phyloP scores from a whole-genome alignment of 345 rosid genomes.

The Hibiscus syriacus region DNA sequence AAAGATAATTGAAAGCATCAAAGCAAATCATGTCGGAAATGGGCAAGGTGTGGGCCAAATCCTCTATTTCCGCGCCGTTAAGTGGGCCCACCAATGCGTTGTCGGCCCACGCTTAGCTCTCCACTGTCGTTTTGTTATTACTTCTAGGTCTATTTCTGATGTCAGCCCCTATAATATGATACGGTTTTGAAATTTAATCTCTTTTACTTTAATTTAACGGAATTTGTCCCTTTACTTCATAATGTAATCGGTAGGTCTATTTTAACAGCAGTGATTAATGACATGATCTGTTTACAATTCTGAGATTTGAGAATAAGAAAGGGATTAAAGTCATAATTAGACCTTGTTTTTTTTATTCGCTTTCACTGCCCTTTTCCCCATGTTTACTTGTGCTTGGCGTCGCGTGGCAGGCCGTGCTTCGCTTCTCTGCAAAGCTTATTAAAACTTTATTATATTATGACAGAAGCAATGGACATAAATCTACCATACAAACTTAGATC shows the following conservation, averaged over 20 bases:
- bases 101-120: constrained; percentile 49
- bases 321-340: too few species aligned
- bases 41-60: constrained; percentile 1
- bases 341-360: too few species aligned
- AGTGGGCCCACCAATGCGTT: constrained; percentile 17
- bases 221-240: too few species aligned
- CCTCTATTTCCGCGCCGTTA: constrained; percentile 28
- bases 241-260: too few species aligned
- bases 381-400: constrained; percentile 24
- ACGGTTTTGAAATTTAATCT: too few species aligned
- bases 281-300: too few species aligned
- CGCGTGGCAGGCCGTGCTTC: background rate
- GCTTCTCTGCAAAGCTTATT: background rate
- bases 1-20: background rate
- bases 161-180: too few species aligned
- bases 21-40: background rate
- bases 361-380: background rate
- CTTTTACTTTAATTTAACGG: too few species aligned
- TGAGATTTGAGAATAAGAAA: too few species aligned
- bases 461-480: background rate
- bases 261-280: too few species aligned
- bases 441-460: background rate
- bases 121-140: background rate
- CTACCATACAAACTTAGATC: background rate
- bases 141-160: too few species aligned